phyloP scores from a whole-genome alignment of 805 yeast genomes.

The Babjeviella inositovora region DNA sequence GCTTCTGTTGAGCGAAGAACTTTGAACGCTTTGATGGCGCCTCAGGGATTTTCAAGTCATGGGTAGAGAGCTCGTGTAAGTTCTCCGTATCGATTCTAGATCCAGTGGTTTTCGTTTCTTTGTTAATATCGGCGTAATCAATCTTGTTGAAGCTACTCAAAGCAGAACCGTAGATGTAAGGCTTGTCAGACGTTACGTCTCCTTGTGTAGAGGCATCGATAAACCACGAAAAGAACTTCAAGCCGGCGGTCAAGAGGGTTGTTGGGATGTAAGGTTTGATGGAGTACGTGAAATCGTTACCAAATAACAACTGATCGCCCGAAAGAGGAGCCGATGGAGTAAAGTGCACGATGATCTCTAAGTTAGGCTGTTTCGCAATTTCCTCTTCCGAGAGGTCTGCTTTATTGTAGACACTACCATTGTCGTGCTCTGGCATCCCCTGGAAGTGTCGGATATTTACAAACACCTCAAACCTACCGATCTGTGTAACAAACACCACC shows the following conservation, averaged over 20 bases:
- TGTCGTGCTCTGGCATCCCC: too few relatives aligned
- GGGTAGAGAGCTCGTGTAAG: constrained; percentile 5
- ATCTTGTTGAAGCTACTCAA: constrained; percentile 38
- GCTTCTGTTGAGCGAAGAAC: constrained; percentile 19
- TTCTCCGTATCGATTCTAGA: constrained; percentile 7
- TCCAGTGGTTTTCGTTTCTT: constrained; percentile 3
- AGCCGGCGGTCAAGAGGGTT: constrained; percentile 25
- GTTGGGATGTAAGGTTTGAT: constrained; percentile 39
- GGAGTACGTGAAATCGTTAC: constrained; percentile 52
- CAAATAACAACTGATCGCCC: constrained; percentile 47
- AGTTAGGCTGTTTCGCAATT: too few relatives aligned
- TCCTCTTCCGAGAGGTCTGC: too few relatives aligned
- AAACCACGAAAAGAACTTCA: constrained; percentile 35
- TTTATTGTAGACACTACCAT: too few relatives aligned
- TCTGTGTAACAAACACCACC: too few relatives aligned
- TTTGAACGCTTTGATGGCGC: constrained; percentile 20
- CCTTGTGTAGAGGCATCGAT: constrained; percentile 54
- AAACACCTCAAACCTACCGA: too few relatives aligned
- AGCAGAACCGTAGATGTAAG: constrained; percentile 47
- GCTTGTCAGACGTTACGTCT: constrained; percentile 42
- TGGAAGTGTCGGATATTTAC: too few relatives aligned
- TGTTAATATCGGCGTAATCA: constrained; percentile 7
- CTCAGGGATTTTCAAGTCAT: constrained; percentile 12
- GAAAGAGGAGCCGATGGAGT: too few relatives aligned
- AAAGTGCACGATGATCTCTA: too few relatives aligned